Evolutionary conservation across 495 filamentous ascomycete genomes (phyloP).

Genomic region (Penicillium simplicissimum): DNA sequence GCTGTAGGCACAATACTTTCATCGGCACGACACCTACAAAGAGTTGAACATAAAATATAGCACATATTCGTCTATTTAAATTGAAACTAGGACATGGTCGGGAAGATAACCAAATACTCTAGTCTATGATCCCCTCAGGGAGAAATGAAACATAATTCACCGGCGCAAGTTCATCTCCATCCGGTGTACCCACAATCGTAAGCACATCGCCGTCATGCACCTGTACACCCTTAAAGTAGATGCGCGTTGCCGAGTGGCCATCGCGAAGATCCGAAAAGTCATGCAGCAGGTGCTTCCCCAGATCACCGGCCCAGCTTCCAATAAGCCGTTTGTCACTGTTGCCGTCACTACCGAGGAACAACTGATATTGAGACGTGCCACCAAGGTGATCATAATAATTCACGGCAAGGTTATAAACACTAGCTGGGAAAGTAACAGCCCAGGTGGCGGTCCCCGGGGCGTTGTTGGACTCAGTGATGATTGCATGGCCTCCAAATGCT

Average conservation of each 20-base stretch:
- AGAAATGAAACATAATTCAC: constrained; percentile 4
- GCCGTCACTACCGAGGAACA: background rate
- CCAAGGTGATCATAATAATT: constrained; percentile 57
- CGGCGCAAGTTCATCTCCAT: constrained; percentile 7
- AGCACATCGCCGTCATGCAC: constrained; percentile 2
- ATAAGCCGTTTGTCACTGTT: constrained; percentile 2
- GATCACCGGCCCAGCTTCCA: background rate
- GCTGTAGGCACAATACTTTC: background rate
- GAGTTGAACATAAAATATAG: background rate
- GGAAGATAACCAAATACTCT: background rate
- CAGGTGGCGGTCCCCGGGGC: constrained; percentile 44
- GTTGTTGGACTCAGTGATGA: constrained; percentile 45
- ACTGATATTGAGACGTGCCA: constrained; percentile 3
- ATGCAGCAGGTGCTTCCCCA: constrained; percentile 5
- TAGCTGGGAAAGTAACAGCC: constrained; percentile 42
- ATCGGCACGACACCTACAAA: background rate
- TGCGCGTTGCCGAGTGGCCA: background rate
- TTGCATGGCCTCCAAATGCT: constrained; percentile 46
- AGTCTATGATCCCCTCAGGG: constrained; percentile 1
- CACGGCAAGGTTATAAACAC: constrained; percentile 59
- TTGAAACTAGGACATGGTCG: background rate
- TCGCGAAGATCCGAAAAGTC: constrained; percentile 5
- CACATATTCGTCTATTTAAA: background rate
- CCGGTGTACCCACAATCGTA: constrained; percentile 1
- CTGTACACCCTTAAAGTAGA: background rate